A percentile compares a stretch with the other conserved stretches of the same genome.
phyloP scores from a whole-genome alignment of 2,329 filamentous ascomycete species.

The Amauroascus verrucosus region DNA sequence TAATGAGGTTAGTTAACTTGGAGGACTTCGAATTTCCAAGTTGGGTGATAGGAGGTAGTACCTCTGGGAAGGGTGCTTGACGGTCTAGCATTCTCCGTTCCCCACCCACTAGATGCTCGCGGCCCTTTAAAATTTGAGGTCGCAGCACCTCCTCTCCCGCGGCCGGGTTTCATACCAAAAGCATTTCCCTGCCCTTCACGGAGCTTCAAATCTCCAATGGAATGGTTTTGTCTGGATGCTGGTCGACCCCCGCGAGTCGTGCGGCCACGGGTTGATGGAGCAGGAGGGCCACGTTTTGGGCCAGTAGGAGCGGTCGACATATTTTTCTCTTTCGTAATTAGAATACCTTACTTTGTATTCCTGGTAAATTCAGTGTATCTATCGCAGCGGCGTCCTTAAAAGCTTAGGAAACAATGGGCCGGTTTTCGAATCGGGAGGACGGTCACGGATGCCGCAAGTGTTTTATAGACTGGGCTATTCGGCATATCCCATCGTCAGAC shows the following conservation, averaged over 20 bases:
- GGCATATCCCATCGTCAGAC: background rate
- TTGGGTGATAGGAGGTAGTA: background rate
- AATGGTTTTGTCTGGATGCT: background rate
- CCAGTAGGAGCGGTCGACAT: constrained; percentile 3
- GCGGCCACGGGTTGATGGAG: constrained; percentile 7
- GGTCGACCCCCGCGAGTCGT: constrained; percentile 1
- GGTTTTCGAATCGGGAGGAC: background rate
- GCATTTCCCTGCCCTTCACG: background rate
- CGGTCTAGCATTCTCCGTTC: background rate
- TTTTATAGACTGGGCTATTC: background rate
- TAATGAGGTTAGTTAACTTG: background rate
- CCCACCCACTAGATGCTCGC: background rate
- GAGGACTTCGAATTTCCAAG: background rate
- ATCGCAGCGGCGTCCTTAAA: background rate
- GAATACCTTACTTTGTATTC: background rate
- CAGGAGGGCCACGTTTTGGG: constrained; percentile 9
- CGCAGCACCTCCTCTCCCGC: constrained; percentile 1
- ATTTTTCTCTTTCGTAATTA: background rate
- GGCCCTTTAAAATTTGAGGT: background rate
- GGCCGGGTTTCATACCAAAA: background rate
- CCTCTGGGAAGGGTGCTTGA: background rate
- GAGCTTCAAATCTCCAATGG: background rate
- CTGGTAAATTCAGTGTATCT: background rate
- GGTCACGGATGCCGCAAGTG: background rate
- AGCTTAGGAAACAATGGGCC: background rate